A percentile compares a stretch with the other conserved stretches of the same genome.
Evolutionary conservation across 306 rosid species (phyloP).

Genomic region (Vigna trinervia): DNA sequence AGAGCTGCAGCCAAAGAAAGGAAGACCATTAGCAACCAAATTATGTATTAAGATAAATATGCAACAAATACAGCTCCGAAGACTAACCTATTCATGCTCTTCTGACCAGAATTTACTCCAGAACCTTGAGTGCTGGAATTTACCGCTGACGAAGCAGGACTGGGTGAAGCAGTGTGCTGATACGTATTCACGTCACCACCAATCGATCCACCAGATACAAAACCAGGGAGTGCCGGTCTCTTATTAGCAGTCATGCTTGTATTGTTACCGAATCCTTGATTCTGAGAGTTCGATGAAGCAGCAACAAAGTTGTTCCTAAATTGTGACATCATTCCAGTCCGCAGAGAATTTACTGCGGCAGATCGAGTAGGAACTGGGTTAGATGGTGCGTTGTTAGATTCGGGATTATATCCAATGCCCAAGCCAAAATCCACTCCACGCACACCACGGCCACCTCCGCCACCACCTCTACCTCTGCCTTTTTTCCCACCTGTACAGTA

Average conservation of each 20-base stretch:
- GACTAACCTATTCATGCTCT: constrained; percentile 67
- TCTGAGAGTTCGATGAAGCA: constrained; percentile 72
- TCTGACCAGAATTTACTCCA: constrained; percentile 58
- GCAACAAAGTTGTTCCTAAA: constrained; percentile 83
- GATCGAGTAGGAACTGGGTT: constrained; percentile 69
- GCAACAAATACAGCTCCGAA: constrained; percentile 18
- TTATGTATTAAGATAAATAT: neutral
- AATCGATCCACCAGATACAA: constrained; percentile 92
- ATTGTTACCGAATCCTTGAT: constrained; percentile 57
- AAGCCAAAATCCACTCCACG: constrained; percentile 97
- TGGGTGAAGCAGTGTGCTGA: constrained; percentile 51
- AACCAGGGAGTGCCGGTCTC: constrained; percentile 81
- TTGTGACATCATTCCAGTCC: constrained; percentile 92
- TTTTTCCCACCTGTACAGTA: constrained; percentile 79
- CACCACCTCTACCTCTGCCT: constrained; percentile 76
- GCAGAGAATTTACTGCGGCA: constrained; percentile 74
- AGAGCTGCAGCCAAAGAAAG: constrained; percentile 61
- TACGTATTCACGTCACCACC: constrained; percentile 62
- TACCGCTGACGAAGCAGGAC: constrained; percentile 51
- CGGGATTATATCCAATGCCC: constrained; percentile 88
- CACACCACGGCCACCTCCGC: constrained; percentile 73
- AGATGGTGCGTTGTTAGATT: constrained; percentile 62
- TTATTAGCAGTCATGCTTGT: constrained; percentile 52
- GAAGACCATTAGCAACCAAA: constrained; percentile 50
- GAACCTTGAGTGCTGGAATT: constrained; percentile 55